Conservation (phyloP, 1,284 basidiomycete genomes). For the Apiotrichum siamense region DNA sequence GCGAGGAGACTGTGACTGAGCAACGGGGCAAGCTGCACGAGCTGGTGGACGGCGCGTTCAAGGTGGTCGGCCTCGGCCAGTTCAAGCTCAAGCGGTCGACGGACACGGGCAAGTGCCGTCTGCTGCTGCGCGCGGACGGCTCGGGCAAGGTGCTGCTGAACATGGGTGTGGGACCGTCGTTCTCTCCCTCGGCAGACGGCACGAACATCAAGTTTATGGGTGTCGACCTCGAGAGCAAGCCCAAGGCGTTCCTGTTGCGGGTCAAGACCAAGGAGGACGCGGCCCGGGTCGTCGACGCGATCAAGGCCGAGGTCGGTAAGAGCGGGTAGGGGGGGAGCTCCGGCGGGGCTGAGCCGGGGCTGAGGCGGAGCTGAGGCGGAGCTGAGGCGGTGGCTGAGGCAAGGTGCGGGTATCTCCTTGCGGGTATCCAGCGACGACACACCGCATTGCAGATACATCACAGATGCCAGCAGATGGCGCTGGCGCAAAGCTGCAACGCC, state of each 20-base stretch:
- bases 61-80: conserved; percentile 39
- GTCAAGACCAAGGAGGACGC: conserved; percentile 61
- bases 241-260: conserved; percentile 59
- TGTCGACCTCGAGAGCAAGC: conserved; percentile 45
- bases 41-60: conserved; percentile 49
- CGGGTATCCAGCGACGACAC: too few relatives aligned
- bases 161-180: conserved; percentile 26
- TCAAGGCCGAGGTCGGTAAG: conserved; percentile 58
- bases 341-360: too few relatives aligned
- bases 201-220: conserved; percentile 33
- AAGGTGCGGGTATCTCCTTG: too few relatives aligned
- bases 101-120: conserved; percentile 30
- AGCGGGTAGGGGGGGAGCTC: too few relatives aligned
- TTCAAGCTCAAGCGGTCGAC: conserved; percentile 40
- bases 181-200: conserved; percentile 26
- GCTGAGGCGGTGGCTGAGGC: too few relatives aligned
- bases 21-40: conserved; percentile 61
- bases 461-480: too few relatives aligned
- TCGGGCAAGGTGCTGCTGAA: conserved; percentile 39
- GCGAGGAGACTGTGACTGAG: conserved; percentile 64
- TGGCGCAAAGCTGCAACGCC: too few relatives aligned
- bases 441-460: too few relatives aligned
- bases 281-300: conserved; percentile 54
- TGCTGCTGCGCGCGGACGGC: conserved; percentile 43
- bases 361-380: too few relatives aligned